Evolutionary conservation across 108 stramenopile genomes (phyloP).

Genomic region (Cyclotella atomus): DNA sequence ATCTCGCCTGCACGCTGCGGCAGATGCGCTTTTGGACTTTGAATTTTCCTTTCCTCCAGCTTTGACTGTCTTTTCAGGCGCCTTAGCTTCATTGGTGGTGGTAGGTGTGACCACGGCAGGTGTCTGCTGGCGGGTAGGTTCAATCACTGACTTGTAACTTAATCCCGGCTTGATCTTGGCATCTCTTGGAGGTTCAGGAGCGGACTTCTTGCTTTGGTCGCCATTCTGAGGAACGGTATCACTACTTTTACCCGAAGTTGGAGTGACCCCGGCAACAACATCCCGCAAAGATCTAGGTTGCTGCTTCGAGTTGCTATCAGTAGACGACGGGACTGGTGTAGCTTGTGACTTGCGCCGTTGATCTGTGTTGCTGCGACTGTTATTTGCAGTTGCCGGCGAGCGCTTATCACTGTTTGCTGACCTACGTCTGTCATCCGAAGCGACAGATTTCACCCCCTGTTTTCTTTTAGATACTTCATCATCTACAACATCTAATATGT

Average conservation of each 20-base stretch:
- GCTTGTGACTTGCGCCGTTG: constrained; percentile 13
- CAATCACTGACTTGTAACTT: constrained; percentile 54
- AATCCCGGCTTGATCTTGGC: constrained; percentile 45
- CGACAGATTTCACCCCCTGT: constrained; percentile 6
- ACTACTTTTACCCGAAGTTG: background rate
- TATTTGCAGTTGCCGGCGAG: background rate
- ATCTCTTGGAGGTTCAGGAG: constrained; percentile 10
- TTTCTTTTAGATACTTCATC: constrained; percentile 48
- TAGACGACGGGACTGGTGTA: background rate
- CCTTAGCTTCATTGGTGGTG: constrained; percentile 18
- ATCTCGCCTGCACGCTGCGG: too few relatives aligned
- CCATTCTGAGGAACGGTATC: constrained; percentile 1
- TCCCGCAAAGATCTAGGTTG: constrained; percentile 34
- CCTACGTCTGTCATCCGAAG: background rate
- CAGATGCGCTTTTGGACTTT: background rate
- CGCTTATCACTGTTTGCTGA: constrained; percentile 25
- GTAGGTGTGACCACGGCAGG: background rate
- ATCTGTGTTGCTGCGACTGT: constrained; percentile 14
- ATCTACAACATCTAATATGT: constrained; percentile 67
- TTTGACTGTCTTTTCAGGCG: background rate
- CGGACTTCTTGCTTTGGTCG: constrained; percentile 1
- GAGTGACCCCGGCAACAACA: constrained; percentile 20
- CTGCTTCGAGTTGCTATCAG: constrained; percentile 17
- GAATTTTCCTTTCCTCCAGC: background rate
- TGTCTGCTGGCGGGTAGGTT: constrained; percentile 25